These are phyloP conservation scores for Physaria fendleri DNA, from an alignment of 345 rosid genomes.

Conservation along the genomic window DNA sequence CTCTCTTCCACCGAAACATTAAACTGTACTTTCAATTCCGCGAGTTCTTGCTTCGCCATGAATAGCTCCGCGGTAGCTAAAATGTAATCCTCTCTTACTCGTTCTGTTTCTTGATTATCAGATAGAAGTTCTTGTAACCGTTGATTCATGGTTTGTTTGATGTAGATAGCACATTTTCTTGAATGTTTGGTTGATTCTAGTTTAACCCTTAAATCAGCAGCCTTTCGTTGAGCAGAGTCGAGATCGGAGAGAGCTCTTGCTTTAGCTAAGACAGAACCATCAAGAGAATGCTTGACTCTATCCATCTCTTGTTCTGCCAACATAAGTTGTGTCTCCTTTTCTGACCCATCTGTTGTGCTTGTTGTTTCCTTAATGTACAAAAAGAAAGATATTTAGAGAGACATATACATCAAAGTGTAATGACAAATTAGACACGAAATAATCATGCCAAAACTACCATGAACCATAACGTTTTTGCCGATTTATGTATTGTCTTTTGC, in stretches of 20 bases:
- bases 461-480: too few species aligned
- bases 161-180: constrained; percentile 34
- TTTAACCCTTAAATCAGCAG: constrained; percentile 36
- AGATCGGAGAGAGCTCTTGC: constrained; percentile 44
- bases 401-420: too few species aligned
- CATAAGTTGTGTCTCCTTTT: constrained; percentile 53
- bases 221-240: constrained; percentile 37
- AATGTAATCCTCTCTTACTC: constrained; percentile 47
- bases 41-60: constrained; percentile 59
- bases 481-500: too few species aligned
- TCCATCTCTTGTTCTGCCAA: constrained; percentile 45
- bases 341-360: constrained; percentile 33
- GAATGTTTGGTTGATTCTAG: constrained; percentile 33
- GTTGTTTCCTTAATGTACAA: constrained; percentile 7
- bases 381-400: neutral
- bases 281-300: constrained; percentile 36
- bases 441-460: too few species aligned
- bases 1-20: constrained; percentile 59
- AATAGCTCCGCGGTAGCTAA: constrained; percentile 39
- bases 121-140: constrained; percentile 42
- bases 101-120: constrained; percentile 39
- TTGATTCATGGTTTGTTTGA: constrained; percentile 38
- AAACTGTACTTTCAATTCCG: constrained; percentile 56
- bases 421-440: too few species aligned
- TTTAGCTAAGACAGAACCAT: constrained; percentile 38